Conservation (phyloP, 495 filamentous ascomycete species). For the Penicillium fimorum region DNA sequence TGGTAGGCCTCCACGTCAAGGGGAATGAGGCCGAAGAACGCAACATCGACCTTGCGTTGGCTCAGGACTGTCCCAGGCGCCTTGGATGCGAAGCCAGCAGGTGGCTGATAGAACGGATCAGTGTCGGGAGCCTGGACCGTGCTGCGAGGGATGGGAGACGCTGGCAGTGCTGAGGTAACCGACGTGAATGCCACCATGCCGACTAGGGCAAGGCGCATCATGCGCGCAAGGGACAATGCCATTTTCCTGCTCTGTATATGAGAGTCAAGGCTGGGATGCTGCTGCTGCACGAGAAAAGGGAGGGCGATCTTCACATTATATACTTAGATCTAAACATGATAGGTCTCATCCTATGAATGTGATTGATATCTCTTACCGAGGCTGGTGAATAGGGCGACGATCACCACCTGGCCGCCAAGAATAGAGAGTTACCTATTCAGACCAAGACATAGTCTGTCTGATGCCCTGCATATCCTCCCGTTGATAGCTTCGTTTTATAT, state of each 20-base stretch:
- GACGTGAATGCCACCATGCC: conserved; percentile 21
- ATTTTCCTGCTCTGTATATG: conserved; percentile 1
- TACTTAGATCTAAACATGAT: background rate
- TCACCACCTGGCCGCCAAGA: background rate
- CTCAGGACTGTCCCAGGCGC: conserved; percentile 31
- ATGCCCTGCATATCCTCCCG: background rate
- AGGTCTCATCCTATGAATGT: conserved; percentile 2
- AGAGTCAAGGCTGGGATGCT: background rate
- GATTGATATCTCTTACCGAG: conserved; percentile 8
- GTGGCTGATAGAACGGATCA: conserved; percentile 38
- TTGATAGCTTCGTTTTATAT: background rate
- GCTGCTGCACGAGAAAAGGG: background rate
- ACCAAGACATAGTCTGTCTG: background rate
- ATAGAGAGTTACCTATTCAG: background rate
- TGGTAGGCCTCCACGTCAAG: conserved; percentile 31
- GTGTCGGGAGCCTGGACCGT: conserved; percentile 17
- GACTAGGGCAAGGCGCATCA: conserved; percentile 18
- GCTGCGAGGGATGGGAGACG: conserved; percentile 10
- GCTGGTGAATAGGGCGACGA: conserved; percentile 3
- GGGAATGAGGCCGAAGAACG: conserved; percentile 33
- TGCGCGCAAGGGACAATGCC: conserved; percentile 8
- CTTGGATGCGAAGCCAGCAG: conserved; percentile 26
- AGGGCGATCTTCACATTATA: background rate
- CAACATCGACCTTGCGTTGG: conserved; percentile 23
- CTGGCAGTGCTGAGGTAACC: conserved; percentile 18